Conservation (phyloP, 2,329 filamentous ascomycete genomes). For the Aspergillus fumigatiaffinis region DNA sequence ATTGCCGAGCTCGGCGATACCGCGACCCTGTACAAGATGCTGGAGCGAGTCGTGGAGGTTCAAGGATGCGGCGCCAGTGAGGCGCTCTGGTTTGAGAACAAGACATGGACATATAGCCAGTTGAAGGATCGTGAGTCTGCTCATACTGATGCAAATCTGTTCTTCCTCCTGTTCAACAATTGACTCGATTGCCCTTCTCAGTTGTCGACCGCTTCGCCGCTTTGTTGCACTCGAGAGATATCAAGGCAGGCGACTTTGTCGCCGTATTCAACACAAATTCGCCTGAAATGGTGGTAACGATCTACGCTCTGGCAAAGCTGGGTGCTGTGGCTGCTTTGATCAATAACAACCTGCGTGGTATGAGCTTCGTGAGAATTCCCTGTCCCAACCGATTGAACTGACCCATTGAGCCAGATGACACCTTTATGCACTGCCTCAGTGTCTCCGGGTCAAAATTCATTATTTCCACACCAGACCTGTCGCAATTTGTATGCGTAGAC, state of each 20-base stretch:
- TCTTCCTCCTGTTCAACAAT: constrained; percentile 8
- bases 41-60: constrained; percentile 39
- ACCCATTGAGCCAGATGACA: constrained; percentile 33
- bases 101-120: constrained; percentile 46
- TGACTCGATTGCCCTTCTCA: constrained; percentile 12
- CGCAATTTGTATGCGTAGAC: constrained; percentile 30
- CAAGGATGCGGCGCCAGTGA: constrained; percentile 37
- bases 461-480: constrained; percentile 44
- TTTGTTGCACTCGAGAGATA: constrained; percentile 35
- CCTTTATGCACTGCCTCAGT: constrained; percentile 43
- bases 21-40: constrained; percentile 41
- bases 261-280: constrained; percentile 48
- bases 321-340: constrained; percentile 45
- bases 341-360: constrained; percentile 47
- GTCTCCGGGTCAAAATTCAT: constrained; percentile 40
- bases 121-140: constrained; percentile 38
- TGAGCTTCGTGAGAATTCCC: background rate
- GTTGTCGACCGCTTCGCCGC: constrained; percentile 45
- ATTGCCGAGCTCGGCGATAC: constrained; percentile 38
- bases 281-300: constrained; percentile 45
- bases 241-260: constrained; percentile 41
- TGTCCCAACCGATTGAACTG: background rate
- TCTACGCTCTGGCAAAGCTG: constrained; percentile 45
- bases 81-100: constrained; percentile 48
- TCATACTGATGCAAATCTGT: background rate